A percentile compares a stretch with the other conserved stretches of the same genome.
These are phyloP conservation scores for Macroventuria anomochaeta DNA, from an alignment of 2,329 filamentous ascomycete species.

Conservation along the genomic window DNA sequence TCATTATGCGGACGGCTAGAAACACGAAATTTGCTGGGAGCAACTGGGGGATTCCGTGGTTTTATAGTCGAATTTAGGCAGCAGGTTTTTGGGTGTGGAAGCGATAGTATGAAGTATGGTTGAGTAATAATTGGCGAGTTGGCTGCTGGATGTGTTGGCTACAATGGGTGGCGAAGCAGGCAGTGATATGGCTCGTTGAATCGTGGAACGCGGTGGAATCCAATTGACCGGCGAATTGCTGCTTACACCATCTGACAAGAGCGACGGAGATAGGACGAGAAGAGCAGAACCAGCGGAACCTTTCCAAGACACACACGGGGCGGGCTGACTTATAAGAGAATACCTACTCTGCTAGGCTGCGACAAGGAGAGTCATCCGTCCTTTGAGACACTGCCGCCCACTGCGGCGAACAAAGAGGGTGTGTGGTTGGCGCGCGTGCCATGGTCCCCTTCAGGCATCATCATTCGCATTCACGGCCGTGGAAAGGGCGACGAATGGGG, in stretches of 20 bases:
- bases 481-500: slow-evolving; percentile 39
- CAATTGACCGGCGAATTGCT: slow-evolving; percentile 35
- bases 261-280: slow-evolving; percentile 37
- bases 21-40: slow-evolving; percentile 28
- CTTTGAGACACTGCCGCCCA: slow-evolving; percentile 22
- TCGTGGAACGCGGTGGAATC: slow-evolving; percentile 44
- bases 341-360: slow-evolving; percentile 16
- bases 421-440: slow-evolving; percentile 27
- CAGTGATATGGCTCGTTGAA: slow-evolving; percentile 27
- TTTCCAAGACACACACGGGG: slow-evolving; percentile 32
- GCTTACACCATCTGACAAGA: slow-evolving; percentile 36
- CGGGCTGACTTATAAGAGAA: slow-evolving; percentile 34
- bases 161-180: slow-evolving; percentile 33
- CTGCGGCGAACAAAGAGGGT: slow-evolving; percentile 33
- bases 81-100: slow-evolving; percentile 4
- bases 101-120: slow-evolving; percentile 4
- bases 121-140: slow-evolving; percentile 14
- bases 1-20: slow-evolving; percentile 25
- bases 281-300: slow-evolving; percentile 29
- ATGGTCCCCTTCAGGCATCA: slow-evolving; percentile 31
- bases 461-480: slow-evolving; percentile 28
- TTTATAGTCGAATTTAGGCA: slow-evolving; percentile 19
- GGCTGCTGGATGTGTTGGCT: slow-evolving; percentile 15
- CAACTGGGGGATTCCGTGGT: slow-evolving; percentile 16
- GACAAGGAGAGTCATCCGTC: slow-evolving; percentile 22